These are phyloP conservation scores for Yarrowia sp. DNA, from an alignment of 805 yeast genomes.

Conservation along the genomic window DNA sequence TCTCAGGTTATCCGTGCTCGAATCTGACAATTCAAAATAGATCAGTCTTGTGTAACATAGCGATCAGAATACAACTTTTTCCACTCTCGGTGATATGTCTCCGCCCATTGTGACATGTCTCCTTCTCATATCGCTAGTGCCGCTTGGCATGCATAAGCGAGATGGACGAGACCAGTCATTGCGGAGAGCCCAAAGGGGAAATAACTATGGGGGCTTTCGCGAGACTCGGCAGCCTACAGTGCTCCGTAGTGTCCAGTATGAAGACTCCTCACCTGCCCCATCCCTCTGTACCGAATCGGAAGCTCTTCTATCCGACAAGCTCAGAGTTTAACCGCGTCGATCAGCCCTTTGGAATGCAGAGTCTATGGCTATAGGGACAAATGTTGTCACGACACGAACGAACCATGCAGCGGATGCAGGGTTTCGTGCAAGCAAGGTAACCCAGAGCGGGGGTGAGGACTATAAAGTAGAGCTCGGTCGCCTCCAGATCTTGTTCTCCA, in stretches of 20 bases:
- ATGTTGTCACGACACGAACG: slow-evolving; percentile 5
- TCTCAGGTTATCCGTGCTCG: not conserved
- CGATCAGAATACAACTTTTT: no score
- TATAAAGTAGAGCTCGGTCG: not conserved
- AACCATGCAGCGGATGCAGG: not conserved
- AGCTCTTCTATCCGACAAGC: not conserved
- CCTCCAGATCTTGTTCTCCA: not conserved
- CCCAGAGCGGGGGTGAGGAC: not conserved
- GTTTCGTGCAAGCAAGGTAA: no score
- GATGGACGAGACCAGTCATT: not conserved
- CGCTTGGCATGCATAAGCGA: slow-evolving; percentile 9
- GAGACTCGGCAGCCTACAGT: not conserved
- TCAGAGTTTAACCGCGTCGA: not conserved
- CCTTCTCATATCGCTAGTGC: not conserved
- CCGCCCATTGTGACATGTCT: no score
- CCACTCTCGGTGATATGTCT: no score
- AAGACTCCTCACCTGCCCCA: not conserved
- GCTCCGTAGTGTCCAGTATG: no score
- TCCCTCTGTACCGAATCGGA: not conserved
- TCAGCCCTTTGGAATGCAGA: slow-evolving; percentile 3
- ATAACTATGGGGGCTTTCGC: no score
- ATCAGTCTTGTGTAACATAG: no score
- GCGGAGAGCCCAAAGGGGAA: no score
- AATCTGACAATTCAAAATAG: not conserved
- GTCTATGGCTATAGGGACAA: not conserved